Percentiles rank a stretch among this genome's conserved stretches.
phyloP scores from a whole-genome alignment of 177 flowering plant species.

The Vitis hybrid region DNA sequence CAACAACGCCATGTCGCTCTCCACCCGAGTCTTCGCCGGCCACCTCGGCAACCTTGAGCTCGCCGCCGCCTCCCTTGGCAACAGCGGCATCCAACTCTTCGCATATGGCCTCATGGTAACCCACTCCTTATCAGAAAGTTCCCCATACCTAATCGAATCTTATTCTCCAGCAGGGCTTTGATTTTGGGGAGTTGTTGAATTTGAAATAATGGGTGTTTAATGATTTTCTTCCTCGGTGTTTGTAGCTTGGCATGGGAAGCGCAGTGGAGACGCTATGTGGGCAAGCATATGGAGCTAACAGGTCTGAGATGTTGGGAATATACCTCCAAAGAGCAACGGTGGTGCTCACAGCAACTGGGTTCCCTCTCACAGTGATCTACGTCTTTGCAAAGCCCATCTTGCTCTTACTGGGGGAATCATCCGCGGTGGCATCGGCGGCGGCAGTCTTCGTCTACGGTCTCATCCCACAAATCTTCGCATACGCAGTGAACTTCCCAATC shows the following conservation, averaged over 20 bases:
- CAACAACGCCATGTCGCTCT: conserved; percentile 27
- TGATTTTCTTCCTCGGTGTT: not conserved
- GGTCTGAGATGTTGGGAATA: conserved; percentile 61
- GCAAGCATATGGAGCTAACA: conserved; percentile 62
- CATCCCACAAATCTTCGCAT: conserved; percentile 74
- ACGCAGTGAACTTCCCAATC: conserved; percentile 66
- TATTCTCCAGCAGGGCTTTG: too few relatives aligned
- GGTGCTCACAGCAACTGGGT: conserved; percentile 38
- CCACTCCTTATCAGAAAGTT: too few relatives aligned
- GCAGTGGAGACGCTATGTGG: conserved; percentile 81
- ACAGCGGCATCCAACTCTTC: conserved; percentile 18
- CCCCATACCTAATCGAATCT: too few relatives aligned
- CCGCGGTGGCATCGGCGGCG: conserved; percentile 36
- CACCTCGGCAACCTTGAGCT: conserved; percentile 27
- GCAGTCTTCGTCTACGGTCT: conserved; percentile 23
- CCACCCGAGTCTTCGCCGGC: conserved; percentile 24
- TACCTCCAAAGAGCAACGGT: conserved; percentile 59
- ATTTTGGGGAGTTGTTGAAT: too few relatives aligned
- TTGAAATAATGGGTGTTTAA: too few relatives aligned
- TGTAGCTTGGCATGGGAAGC: conserved; percentile 77
- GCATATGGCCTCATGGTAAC: conserved; percentile 24
- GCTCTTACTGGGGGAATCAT: conserved; percentile 50
- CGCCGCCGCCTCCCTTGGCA: conserved; percentile 27
- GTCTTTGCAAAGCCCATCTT: conserved; percentile 44
- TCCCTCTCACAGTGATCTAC: conserved; percentile 51